Base-by-base conservation (phyloP, 2,329 filamentous ascomycete genomes). In the Colletotrichum cuscutae region DNA sequence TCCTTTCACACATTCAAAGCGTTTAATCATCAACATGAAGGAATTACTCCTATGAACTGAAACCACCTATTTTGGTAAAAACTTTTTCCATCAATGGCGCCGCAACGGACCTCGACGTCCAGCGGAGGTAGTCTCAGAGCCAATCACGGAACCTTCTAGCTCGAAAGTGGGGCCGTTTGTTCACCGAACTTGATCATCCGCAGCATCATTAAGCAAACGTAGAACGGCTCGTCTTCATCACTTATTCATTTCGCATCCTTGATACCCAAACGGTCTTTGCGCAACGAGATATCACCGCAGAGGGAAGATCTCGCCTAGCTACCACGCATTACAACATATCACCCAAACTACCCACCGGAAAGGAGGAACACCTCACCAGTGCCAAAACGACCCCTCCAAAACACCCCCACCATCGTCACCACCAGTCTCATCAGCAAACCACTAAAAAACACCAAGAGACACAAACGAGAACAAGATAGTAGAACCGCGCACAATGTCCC, bases 401-500 rank as follows among this genome's bases (percentile, higher is more conserved):
- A 32, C 37, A 53, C 37, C 58, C 68, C 22, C 22, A 26, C 37
- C 58, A 37, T 28, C 12, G 5, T 24, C 5, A 26, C 42, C 26
- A 60, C 65, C 65, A 70, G 37, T 42, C 37, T 42, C 37, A 19
- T 3, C 15, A 7, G 15, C 37, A 42, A 42, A 42, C 6, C 37
- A 42, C 37, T 1, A 42, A 42, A 3, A 42, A 13, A 13, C 13
- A 26, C 5, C 12, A 15, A 13, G 7, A 30, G 6, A 1, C 6
- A 30, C 7, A 30, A 8, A 30, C 28, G 7, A 15, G 35, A 13
- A 64, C 42, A 46, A 5, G 3, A 46, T 8, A 46, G 42, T 9
- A 19, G n/a, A 15, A 37, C 12, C 5, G 12, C 35, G 11, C 42
- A 49, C 7, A n/a, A 85, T 85, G 83, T 83, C 83, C 53, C 86